phyloP scores from a whole-genome alignment of 768 basidiomycete species.

The Trametes gibbosa region DNA sequence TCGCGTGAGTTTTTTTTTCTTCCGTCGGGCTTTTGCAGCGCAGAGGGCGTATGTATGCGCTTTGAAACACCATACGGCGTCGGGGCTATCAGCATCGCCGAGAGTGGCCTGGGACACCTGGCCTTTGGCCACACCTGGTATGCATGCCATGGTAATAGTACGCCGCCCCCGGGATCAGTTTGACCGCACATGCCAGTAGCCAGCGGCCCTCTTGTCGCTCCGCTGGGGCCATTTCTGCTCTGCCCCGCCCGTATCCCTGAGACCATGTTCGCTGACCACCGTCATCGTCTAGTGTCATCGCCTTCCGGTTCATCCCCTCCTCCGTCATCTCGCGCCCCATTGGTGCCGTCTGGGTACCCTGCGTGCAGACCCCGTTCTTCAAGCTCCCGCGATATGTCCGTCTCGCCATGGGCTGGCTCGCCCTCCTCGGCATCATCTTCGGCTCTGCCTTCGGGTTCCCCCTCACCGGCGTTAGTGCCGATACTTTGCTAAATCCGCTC shows the following conservation, averaged over 20 bases:
- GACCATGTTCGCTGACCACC: background rate
- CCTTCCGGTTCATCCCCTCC: slow-evolving; percentile 82
- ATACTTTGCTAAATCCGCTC: background rate
- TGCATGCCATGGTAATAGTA: too few relatives aligned
- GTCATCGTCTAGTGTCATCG: slow-evolving; percentile 48
- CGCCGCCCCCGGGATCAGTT: too few relatives aligned
- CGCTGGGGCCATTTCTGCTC: too few relatives aligned
- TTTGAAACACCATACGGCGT: background rate
- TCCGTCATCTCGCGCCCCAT: slow-evolving; percentile 70
- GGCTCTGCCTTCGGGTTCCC: slow-evolving; percentile 86
- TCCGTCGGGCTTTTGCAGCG: too few relatives aligned
- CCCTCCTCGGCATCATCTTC: slow-evolving; percentile 72
- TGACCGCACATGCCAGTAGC: too few relatives aligned
- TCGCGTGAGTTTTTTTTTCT: slow-evolving; percentile 46
- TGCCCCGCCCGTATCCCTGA: too few relatives aligned
- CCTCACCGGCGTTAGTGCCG: slow-evolving; percentile 46
- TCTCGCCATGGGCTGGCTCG: slow-evolving; percentile 70
- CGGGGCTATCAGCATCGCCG: background rate
- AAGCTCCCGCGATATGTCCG: slow-evolving; percentile 49
- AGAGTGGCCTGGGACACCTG: too few relatives aligned
- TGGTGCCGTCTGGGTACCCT: slow-evolving; percentile 63
- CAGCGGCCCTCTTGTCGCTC: too few relatives aligned
- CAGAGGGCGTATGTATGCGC: background rate
- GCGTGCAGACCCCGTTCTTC: slow-evolving; percentile 68
- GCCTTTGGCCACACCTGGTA: background rate